A percentile compares a stretch with the other conserved stretches of the same genome.
These are phyloP conservation scores for Botrytis galanthina DNA, from an alignment of 2,329 filamentous ascomycete genomes.

Conservation along the genomic window DNA sequence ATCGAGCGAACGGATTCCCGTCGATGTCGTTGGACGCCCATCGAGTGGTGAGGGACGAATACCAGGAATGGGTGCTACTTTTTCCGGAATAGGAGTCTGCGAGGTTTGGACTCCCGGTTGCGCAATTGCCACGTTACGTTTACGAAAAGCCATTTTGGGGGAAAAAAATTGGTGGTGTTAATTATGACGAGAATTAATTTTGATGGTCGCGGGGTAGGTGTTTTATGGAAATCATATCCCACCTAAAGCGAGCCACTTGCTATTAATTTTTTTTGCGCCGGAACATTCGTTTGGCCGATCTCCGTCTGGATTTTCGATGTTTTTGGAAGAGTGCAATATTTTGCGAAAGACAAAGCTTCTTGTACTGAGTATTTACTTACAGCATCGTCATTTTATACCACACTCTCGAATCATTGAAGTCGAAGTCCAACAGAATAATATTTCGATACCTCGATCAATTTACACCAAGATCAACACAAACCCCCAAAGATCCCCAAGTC, in stretches of 20 bases:
- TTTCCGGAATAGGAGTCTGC: constrained; percentile 4
- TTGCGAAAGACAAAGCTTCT: constrained; percentile 16
- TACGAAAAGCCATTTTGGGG: constrained; percentile 65
- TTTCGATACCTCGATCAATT: not conserved
- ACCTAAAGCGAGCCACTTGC: not conserved
- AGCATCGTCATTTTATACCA: constrained; percentile 14
- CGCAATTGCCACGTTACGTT: constrained; percentile 59
- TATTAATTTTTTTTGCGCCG: constrained; percentile 11
- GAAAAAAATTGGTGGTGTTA: not conserved
- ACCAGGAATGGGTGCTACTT: constrained; percentile 45
- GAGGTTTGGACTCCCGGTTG: constrained; percentile 26
- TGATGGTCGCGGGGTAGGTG: constrained; percentile 5
- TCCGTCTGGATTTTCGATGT: constrained; percentile 11
- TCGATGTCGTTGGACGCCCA: constrained; percentile 84
- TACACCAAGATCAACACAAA: not conserved
- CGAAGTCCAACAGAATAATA: too few species aligned
- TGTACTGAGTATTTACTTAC: not conserved
- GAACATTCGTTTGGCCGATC: constrained; percentile 1
- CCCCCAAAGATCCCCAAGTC: not conserved
- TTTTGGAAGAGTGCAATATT: constrained; percentile 12
- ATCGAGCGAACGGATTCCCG: constrained; percentile 83
- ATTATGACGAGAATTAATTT: constrained; percentile 10
- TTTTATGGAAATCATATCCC: not conserved
- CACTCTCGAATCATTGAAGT: not conserved
- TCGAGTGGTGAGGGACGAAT: constrained; percentile 85